A percentile compares a stretch with the other conserved stretches of the same genome.
These are phyloP conservation scores for Backusella tuberculispora DNA, from an alignment of 192 early-diverging fungal genomes.

Conservation along the genomic window DNA sequence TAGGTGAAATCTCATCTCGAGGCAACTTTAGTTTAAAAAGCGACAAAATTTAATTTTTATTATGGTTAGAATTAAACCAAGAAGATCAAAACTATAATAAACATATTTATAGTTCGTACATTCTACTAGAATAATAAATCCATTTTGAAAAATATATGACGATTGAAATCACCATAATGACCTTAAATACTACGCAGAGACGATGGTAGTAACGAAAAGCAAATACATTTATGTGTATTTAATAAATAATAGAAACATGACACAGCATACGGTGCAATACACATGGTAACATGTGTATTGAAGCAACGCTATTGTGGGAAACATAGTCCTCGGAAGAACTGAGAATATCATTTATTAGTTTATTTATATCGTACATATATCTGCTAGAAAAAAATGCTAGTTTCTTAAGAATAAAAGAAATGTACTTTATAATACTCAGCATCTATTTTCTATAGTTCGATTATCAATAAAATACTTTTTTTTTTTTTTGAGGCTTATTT, in stretches of 20 bases:
- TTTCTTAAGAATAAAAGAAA: too few species aligned
- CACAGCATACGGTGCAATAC: slow-evolving; percentile 11
- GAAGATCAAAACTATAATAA: background rate
- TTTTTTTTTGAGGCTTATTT: too few species aligned
- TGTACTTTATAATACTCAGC: too few species aligned
- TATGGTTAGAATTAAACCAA: background rate
- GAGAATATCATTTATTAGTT: background rate
- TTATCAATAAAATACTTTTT: too few species aligned
- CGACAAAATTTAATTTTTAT: slow-evolving; percentile 4
- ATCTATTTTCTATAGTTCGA: too few species aligned
- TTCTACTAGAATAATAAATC: too few species aligned
- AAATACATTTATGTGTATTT: background rate
- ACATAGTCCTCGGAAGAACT: background rate
- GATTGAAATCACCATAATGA: background rate
- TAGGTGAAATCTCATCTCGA: background rate
- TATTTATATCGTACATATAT: background rate
- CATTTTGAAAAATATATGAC: too few species aligned
- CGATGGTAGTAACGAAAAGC: background rate
- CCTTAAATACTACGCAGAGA: background rate
- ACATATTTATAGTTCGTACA: background rate
- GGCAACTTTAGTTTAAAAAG: slow-evolving; percentile 6
- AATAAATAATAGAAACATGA: slow-evolving; percentile 5
- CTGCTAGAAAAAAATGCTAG: too few species aligned
- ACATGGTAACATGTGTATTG: background rate
- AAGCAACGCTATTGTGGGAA: background rate